phyloP scores from a whole-genome alignment of 306 rosid genomes.

The Astragalus membranaceus region DNA sequence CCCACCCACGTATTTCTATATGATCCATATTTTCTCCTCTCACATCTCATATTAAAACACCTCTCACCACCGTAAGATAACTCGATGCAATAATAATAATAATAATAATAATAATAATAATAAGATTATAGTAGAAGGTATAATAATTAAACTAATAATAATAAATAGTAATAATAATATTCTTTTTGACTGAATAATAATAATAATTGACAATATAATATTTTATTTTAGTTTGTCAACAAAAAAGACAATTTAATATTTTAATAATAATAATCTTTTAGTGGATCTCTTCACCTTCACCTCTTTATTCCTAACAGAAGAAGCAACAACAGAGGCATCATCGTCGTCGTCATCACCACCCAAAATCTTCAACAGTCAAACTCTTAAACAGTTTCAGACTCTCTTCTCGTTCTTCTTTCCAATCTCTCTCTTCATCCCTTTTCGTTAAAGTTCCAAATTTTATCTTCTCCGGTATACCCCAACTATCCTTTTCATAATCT shows the following conservation, averaged over 20 bases:
- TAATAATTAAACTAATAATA: not conserved
- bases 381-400: conserved; percentile 31
- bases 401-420: conserved; percentile 17
- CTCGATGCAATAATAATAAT: too few relatives aligned
- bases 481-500: not conserved
- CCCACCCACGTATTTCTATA: too few relatives aligned
- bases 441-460: conserved; percentile 13
- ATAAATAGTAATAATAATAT: too few relatives aligned
- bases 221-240: too few relatives aligned
- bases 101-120: too few relatives aligned
- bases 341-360: conserved; percentile 58
- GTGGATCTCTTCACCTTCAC: conserved; percentile 41
- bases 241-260: too few relatives aligned
- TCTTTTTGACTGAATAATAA: too few relatives aligned
- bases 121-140: not conserved
- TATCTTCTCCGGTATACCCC: conserved; percentile 28
- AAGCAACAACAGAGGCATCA: conserved; percentile 39
- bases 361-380: conserved; percentile 53
- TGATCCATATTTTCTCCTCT: too few relatives aligned
- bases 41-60: too few relatives aligned
- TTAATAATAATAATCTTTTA: conserved; percentile 22
- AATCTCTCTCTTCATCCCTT: conserved; percentile 1
- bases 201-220: too few relatives aligned
- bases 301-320: conserved; percentile 28
- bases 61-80: too few relatives aligned